phyloP scores from a whole-genome alignment of 2,329 filamentous ascomycete genomes.

The Fusarium mundagurra region DNA sequence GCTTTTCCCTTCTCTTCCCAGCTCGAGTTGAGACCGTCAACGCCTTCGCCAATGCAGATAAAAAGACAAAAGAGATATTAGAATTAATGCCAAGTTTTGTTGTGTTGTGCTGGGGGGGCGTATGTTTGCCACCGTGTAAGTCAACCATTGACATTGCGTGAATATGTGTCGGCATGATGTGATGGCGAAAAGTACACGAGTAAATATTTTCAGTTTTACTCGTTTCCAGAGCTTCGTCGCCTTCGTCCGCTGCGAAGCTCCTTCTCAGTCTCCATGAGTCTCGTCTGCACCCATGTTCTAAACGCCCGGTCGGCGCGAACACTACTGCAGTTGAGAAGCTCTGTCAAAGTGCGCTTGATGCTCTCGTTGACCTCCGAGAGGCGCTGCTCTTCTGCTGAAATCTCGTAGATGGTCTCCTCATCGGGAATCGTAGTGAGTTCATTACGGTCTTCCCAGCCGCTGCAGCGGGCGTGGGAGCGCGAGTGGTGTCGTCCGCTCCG shows the following conservation, averaged over 20 bases:
- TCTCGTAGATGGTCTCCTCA: slow-evolving; percentile 58
- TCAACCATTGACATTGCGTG: slow-evolving; percentile 2
- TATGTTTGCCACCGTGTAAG: slow-evolving; percentile 22
- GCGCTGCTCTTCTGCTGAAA: slow-evolving; percentile 63
- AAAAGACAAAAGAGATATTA: slow-evolving; percentile 24
- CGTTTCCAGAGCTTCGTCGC: slow-evolving; percentile 54
- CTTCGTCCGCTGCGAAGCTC: slow-evolving; percentile 64
- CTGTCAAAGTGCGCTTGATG: slow-evolving; percentile 69
- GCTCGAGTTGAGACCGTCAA: slow-evolving; percentile 17
- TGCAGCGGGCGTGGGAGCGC: slow-evolving; percentile 46
- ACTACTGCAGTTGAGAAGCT: slow-evolving; percentile 68
- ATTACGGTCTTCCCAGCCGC: slow-evolving; percentile 47
- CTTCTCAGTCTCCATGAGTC: slow-evolving; percentile 69
- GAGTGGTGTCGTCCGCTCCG: slow-evolving; percentile 43
- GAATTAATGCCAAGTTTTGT: slow-evolving; percentile 29
- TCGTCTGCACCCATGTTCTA: slow-evolving; percentile 67
- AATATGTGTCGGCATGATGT: slow-evolving; percentile 15
- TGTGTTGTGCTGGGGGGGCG: not conserved
- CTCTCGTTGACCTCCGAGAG: slow-evolving; percentile 67
- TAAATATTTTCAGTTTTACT: slow-evolving; percentile 23
- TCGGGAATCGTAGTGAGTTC: slow-evolving; percentile 56
- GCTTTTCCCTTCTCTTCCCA: slow-evolving; percentile 12
- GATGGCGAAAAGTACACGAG: not conserved
- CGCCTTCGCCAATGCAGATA: slow-evolving; percentile 37
- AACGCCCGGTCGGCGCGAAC: slow-evolving; percentile 62